phyloP scores from a whole-genome alignment of 148 eudicot species.

The Camellia sinensis region DNA sequence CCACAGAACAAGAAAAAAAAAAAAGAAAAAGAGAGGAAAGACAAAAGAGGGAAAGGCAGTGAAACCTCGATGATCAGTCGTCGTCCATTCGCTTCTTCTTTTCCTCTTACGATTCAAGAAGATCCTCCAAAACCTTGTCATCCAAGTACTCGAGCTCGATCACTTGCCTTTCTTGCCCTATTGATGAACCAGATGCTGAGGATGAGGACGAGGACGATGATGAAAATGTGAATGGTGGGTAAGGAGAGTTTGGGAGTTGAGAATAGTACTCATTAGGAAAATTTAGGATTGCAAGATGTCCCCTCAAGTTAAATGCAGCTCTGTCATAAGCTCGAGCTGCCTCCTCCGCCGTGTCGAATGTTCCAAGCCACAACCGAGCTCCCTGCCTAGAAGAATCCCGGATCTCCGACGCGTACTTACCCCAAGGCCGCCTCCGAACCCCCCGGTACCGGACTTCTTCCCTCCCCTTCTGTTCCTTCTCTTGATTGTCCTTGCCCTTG shows the following conservation, averaged over 20 bases:
- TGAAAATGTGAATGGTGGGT: conserved; percentile 6
- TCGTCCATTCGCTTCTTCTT: conserved; percentile 16
- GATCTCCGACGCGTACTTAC: conserved; percentile 52
- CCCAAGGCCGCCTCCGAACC: conserved; percentile 34
- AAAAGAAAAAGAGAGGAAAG: neutral
- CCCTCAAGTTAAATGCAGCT: conserved; percentile 53
- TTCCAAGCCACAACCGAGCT: conserved; percentile 57
- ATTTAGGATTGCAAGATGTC: conserved; percentile 51
- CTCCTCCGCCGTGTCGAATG: conserved; percentile 37
- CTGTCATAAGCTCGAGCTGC: conserved; percentile 62
- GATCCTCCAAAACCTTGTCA: conserved; percentile 55
- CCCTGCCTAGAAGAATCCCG: conserved; percentile 51
- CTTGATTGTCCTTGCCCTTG: neutral
- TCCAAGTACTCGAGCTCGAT: conserved; percentile 64
- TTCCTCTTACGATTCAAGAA: conserved; percentile 44
- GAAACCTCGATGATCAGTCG: neutral
- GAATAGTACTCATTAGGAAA: conserved; percentile 53
- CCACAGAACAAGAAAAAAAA: neutral
- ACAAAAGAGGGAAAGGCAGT: neutral
- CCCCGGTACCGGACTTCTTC: conserved; percentile 29
- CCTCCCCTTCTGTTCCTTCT: conserved; percentile 21
- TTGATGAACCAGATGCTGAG: conserved; percentile 17
- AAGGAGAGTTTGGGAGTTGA: conserved; percentile 17
- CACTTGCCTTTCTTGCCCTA: conserved; percentile 26
- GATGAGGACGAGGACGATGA: conserved; percentile 2